A percentile compares a stretch with the other conserved stretches of the same genome.
Conservation (phyloP, 1,139 yeast species). For the Protomyces inundatus region DNA sequence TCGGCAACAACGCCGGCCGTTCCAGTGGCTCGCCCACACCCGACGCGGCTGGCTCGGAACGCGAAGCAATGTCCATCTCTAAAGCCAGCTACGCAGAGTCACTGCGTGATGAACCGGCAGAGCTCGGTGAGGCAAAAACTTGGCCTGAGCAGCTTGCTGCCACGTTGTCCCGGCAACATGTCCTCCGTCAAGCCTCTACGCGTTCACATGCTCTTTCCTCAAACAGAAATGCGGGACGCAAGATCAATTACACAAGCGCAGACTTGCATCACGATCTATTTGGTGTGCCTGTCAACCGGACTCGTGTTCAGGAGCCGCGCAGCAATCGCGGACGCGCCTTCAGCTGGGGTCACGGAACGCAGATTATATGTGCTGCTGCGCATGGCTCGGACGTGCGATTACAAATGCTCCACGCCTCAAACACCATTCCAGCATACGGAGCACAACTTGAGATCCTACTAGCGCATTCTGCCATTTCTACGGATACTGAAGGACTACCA, state of each 20-base stretch:
- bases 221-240: too few relatives aligned
- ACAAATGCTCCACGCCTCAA: too few relatives aligned
- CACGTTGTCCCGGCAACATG: neutral
- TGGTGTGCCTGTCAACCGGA: neutral
- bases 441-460: neutral
- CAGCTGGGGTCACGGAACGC: neutral
- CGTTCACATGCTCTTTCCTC: too few relatives aligned
- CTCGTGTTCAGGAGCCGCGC: neutral
- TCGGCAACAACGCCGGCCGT: too few relatives aligned
- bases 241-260: neutral
- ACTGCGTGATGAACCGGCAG: neutral
- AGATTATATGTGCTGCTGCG: too few relatives aligned
- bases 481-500: neutral
- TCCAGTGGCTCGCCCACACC: too few relatives aligned
- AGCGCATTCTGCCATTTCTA: neutral
- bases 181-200: neutral
- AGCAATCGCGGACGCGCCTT: neutral
- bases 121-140: neutral
- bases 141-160: neutral
- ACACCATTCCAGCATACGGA: neutral
- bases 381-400: too few relatives aligned
- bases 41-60: too few relatives aligned
- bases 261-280: neutral
- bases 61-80: too few relatives aligned
- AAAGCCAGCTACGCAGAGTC: neutral